These are phyloP conservation scores for Jaltomata sinuosa DNA, from an alignment of 257 asterid species.

Conservation along the genomic window DNA sequence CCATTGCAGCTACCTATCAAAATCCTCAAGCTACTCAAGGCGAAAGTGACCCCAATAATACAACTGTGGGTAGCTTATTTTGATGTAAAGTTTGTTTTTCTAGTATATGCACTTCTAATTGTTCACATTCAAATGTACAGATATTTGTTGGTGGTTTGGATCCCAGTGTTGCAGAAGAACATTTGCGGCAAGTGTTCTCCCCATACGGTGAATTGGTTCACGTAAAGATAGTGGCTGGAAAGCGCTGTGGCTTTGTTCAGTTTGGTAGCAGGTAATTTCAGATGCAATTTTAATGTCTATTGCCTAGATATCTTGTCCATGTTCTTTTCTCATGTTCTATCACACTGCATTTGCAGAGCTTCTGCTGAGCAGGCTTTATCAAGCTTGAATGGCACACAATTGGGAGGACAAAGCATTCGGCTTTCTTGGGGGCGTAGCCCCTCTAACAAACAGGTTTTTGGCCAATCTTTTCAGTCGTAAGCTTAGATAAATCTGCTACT, in stretches of 20 bases:
- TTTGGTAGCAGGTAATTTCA: slow-evolving; percentile 57
- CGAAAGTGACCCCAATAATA: slow-evolving; percentile 83
- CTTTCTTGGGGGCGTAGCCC: slow-evolving; percentile 98
- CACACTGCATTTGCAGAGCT: slow-evolving; percentile 26
- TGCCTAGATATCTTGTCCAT: neutral
- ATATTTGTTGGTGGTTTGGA: slow-evolving; percentile 86
- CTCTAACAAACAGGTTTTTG: slow-evolving; percentile 70
- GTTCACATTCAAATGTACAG: slow-evolving; percentile 27
- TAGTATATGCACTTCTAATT: neutral
- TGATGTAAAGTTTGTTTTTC: neutral
- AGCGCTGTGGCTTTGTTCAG: slow-evolving; percentile 94
- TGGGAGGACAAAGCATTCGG: slow-evolving; percentile 76
- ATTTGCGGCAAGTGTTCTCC: slow-evolving; percentile 71
- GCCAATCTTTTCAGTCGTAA: neutral
- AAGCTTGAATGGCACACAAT: slow-evolving; percentile 50
- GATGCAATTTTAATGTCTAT: neutral
- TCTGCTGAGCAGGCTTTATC: slow-evolving; percentile 72
- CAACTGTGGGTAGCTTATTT: slow-evolving; percentile 61
- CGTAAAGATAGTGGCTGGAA: slow-evolving; percentile 80
- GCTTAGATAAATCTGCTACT: neutral
- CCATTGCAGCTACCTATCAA: slow-evolving; percentile 62
- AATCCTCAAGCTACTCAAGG: slow-evolving; percentile 65
- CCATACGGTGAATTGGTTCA: slow-evolving; percentile 71
- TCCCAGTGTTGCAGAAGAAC: slow-evolving; percentile 71
- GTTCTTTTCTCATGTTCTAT: neutral